Evolutionary conservation across 2,329 filamentous ascomycete species (phyloP), one percentile per base, ranked within the genome.

Genomic region (Davidsoniella australis): DNA sequence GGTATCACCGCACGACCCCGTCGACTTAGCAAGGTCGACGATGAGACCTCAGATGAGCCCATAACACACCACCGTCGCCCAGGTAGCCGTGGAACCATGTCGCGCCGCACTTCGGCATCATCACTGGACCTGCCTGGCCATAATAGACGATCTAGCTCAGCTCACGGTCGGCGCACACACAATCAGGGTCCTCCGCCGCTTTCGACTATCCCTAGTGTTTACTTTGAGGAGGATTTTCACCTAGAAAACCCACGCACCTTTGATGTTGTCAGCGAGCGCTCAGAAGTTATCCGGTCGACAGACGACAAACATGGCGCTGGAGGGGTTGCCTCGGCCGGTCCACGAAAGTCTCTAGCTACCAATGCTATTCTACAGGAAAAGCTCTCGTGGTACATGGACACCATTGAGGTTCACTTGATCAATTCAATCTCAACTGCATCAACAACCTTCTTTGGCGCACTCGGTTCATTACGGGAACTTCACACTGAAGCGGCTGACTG

Each of bases 381-480:
- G 64, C 70, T 98, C 10, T 96, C 91, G 0, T 98, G 91, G 91
- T 98, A 98, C 63, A 94, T 98, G 87, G 91, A 98, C 62, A 98
- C 91, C 0, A 87, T 98, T 18, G 91, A 98, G 62, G 86, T 98
- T 49, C 91, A 98, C 61, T 70, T 98, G 6, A 95, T 98, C 57
- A 86, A 85, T 29, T 94, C 88, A 0, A 98, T 98, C 54, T 96
- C 89, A 2, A 87, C 85, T 0, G 91, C 91, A 1, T 96, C 91
- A 0, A 87, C 86, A 0, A 94, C 89, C 0, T 98, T 98, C 63
- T 98, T 98, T 59, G 88, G 87, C 0, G 91, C 91, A 0, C 69
- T 98, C 1, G 89, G 91, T 0, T 94, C 88, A 0, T 68, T 98
- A 33, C 82, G 86, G 56, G 86, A 95, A 60, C 69, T 98, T 9